Base-by-base conservation (phyloP, 225 moss, liverwort and hornwort genomes). In the Pseudisothecium myosuroides region DNA sequence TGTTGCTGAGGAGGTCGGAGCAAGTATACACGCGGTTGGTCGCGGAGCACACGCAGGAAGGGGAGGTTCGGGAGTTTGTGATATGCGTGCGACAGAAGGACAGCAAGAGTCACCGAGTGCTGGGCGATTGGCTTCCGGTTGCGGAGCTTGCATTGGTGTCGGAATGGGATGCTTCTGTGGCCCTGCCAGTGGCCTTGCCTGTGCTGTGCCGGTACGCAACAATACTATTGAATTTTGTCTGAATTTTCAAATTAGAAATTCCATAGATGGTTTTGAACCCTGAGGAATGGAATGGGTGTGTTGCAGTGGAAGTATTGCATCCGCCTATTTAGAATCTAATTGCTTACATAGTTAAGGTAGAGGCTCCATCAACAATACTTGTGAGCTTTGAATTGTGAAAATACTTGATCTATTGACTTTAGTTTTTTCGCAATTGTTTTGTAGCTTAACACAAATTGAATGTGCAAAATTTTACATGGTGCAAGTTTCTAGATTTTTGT, bases 121-220 rank as follows among this genome's bases (percentile, higher is more conserved):
- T 98, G 88, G 96, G 95, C 69, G 98, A 98, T 63, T 98, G 98
- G 98, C 97, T 98, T 86, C 98, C 98, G 15, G 97, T 98, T 18
- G 97, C 98, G 20, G 98, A 98, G 92, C 95, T 98, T 68, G 98
- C 95, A 66, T 84, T 97, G 86, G 98, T 98, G 60, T 98, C 97
- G 36, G 88, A 94, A 63, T 91, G 93, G 88, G 98, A 98, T 86
- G 96, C 98, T 34, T 95, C 96, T 6, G 85, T 89, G 29, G 94
- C 94, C n/a, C 75, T 98, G 64, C 95, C 98, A 56, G 76, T 93
- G 72, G 91, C 93, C 55, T 89, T 98, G 82, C 96, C 96, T 67
- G 90, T 92, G 36, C 92, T 98, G 61, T 98, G 98, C 94, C 93
- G 98, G 96, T 97, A 59, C n/a, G 91, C 65, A 64, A 15, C 31